Base-by-base conservation (phyloP, 2,329 filamentous ascomycete genomes). In the Sarocladiaceae sp. region DNA sequence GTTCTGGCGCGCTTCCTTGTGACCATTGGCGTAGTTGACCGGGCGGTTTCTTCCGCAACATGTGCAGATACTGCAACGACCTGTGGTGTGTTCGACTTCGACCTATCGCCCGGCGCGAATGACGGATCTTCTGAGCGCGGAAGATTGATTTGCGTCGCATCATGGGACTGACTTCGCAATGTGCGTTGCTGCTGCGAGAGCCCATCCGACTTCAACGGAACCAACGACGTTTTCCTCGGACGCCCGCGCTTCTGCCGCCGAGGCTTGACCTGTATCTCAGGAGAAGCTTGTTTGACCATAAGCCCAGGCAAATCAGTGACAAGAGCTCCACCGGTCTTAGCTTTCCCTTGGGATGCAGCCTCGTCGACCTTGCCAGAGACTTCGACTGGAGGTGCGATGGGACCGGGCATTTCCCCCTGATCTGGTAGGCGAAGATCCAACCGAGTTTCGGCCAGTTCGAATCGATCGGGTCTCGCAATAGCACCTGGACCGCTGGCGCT, bases 51-150 rank as follows among this genome's bases (percentile, higher is more conserved):
- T 10, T 22, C 17, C 7, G 17, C 17, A 23, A 72, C 20, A 68
- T 56, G 7, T 40, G 79, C 77, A 8, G 80, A 62, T 56, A 79
- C 76, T n/a, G 74, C 70, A 3, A 75, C 71, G 5, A 81, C 66
- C 49, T 72, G 69, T 47, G 76, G 63, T 59, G 79, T 69, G 57
- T 74, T 75, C 29, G 65, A 68, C 53, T 80, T 76, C 44, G 76
- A 76, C 6, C 64, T 69, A 36, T 75, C 71, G 52, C 70, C 74
- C 50, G 72, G 57, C 12, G 65, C 66, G 56, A 73, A 73, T 1
- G 73, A 75, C n/a, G 40, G 12, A 20, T 28, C 40, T 26, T 23
- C 20, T 22, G 25, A 22, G 8, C 23, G 40, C 4, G 40, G 20
- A 15, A n/a, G 8, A 20, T 48, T 31, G 26, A 29, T 28, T 31